Evolutionary conservation across 257 asterid genomes (phyloP).

Genomic region (Echites panduratus): DNA sequence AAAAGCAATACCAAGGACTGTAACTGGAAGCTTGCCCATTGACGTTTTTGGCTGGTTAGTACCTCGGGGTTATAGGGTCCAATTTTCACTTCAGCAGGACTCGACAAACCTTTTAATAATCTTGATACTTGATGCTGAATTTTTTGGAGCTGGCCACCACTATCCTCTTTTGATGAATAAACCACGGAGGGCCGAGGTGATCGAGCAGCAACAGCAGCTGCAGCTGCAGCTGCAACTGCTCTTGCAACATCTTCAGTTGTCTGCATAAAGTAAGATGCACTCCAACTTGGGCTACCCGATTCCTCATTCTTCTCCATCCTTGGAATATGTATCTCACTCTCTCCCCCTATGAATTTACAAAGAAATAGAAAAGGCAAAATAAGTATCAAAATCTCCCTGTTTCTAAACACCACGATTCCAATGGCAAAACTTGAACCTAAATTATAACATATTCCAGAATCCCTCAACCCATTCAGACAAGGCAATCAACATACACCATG

Average conservation of each 20-base stretch:
- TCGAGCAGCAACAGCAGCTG: constrained; percentile 78
- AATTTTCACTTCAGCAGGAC: constrained; percentile 68
- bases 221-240: constrained; percentile 96
- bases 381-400: constrained; percentile 4
- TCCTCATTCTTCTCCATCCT: constrained; percentile 79
- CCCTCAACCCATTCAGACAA: not conserved
- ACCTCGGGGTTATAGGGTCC: constrained; percentile 90
- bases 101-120: constrained; percentile 74
- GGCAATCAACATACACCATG: not conserved
- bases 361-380: not conserved
- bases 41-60: constrained; percentile 95
- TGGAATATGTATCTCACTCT: constrained; percentile 14
- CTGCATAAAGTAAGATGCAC: constrained; percentile 73
- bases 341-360: constrained; percentile 26
- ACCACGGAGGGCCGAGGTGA: constrained; percentile 89
- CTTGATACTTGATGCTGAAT: constrained; percentile 85
- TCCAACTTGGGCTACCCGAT: constrained; percentile 81
- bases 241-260: constrained; percentile 94
- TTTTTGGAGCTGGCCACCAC: constrained; percentile 66
- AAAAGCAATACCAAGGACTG: constrained; percentile 73
- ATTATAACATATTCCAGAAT: not conserved
- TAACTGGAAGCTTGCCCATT: constrained; percentile 95
- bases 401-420: not conserved
- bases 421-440: not conserved
- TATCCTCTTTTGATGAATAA: constrained; percentile 82